Conservation (phyloP, 345 rosid species). For the Rhodamnia argentea region DNA sequence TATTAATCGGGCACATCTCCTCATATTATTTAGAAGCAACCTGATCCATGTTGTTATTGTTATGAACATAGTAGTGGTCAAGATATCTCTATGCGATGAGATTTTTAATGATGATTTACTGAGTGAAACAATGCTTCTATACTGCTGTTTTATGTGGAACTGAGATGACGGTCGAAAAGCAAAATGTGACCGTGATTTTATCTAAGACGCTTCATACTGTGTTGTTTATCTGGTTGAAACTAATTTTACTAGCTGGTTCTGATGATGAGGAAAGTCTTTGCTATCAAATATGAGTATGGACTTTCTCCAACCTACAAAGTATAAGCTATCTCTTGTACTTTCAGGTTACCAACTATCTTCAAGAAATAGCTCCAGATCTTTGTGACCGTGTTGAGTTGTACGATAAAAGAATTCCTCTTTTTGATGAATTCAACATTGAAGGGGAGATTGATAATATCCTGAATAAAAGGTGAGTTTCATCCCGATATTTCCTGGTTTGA, state of each 20-base stretch:
- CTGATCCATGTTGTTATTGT: neutral
- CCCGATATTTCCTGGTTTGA: neutral
- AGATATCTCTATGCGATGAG: neutral
- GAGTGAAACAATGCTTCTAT: neutral
- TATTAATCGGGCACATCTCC: neutral
- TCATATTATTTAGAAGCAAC: neutral
- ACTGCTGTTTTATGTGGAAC: neutral
- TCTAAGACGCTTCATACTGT: neutral
- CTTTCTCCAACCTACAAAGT: neutral
- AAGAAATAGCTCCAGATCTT: constrained; percentile 94
- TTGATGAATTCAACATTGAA: constrained; percentile 79
- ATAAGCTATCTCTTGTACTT: neutral
- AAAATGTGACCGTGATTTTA: neutral
- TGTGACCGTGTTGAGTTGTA: constrained; percentile 78
- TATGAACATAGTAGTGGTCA: neutral
- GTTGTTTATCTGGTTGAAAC: neutral
- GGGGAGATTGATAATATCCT: constrained; percentile 81
- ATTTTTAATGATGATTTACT: neutral
- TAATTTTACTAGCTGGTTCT: neutral
- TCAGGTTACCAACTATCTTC: constrained; percentile 94
- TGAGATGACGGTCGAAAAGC: neutral
- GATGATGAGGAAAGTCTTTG: neutral
- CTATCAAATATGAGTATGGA: neutral
- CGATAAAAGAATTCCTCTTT: constrained; percentile 66
- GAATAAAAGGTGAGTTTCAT: constrained; percentile 64